Conservation (phyloP, 2,329 filamentous ascomycete genomes). For the Pseudogymnoascus pannorum region DNA sequence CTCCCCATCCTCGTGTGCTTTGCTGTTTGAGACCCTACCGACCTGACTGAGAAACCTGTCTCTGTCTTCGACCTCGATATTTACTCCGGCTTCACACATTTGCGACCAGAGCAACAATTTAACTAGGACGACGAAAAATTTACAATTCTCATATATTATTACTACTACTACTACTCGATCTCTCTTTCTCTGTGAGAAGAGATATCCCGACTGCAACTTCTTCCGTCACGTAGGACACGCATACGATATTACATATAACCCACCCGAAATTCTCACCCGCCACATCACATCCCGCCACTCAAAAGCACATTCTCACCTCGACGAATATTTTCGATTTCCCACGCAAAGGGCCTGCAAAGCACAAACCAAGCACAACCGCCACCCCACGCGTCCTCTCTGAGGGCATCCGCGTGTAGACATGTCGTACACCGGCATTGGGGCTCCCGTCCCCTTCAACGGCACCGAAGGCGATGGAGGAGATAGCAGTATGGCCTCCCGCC, state of each 20-base stretch:
- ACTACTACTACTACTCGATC: too few species aligned
- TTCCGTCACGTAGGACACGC: not conserved
- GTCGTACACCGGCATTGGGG: conserved; percentile 35
- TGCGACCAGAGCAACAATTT: too few species aligned
- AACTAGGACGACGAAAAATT: too few species aligned
- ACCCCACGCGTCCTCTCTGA: not conserved
- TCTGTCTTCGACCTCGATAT: too few species aligned
- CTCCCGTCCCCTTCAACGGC: conserved; percentile 55
- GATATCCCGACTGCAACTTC: not conserved
- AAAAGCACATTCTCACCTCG: too few species aligned
- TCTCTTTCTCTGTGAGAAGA: not conserved
- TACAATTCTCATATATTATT: too few species aligned
- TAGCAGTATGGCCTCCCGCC: conserved; percentile 25
- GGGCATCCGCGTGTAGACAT: not conserved
- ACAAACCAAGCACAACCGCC: not conserved
- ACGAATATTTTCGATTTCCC: too few species aligned
- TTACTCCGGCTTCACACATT: too few species aligned
- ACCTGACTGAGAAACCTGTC: too few species aligned
- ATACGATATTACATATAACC: not conserved
- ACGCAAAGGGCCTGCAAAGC: too few species aligned
- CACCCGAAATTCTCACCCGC: too few species aligned
- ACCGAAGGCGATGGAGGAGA: conserved; percentile 36
- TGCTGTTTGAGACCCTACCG: not conserved
- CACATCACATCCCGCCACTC: too few species aligned
- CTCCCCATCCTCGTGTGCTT: not conserved